Evolutionary conservation across 2,329 filamentous ascomycete genomes (phyloP), one percentile per base, ranked within the genome.

Genomic region (Rhinocladiella similis): DNA sequence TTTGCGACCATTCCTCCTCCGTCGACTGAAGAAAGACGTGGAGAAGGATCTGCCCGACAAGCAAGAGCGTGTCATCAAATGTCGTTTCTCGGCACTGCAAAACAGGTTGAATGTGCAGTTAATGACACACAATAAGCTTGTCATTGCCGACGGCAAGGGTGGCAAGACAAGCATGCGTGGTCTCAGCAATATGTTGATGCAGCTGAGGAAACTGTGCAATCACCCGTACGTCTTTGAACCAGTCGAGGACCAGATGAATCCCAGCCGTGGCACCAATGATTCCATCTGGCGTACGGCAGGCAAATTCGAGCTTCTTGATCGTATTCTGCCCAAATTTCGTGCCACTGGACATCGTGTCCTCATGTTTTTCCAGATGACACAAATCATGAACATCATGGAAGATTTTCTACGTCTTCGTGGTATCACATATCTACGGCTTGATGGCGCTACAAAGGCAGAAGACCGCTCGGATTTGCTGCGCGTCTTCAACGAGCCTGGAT

Each of bases 281-380:
- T 77, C 95, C 25, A 79, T 99, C 33, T 99, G 94, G 94, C 87
- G 94, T 74, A 95, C 93, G 1, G 86, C 93, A 27, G 95, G 94
- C 70, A 99, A 99, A 75, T 99, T 99, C 67, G 94, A 99, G 77
- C 81, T 99, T 27, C 81, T 99, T 22, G 94, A 99, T 72, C 84
- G 94, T 50, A 81, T 99, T 60, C 74, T 99, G 62, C 94, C 94
- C 46, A 99, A 99, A 75, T 97, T 99, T 74, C 84, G 90, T 66
- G 86, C 83, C 2, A 92, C 90, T 1, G 91, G 91, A 14, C 94
- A 99, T 83, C 89, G 94, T 74, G 91, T 97, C 25, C 81, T 99
- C 72, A 97, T 99, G 89, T 99, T 99, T 83, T 99, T 99, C 82
- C 94, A 99, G 73, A 99, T 99, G 94, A 99, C 94, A 3, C 92